Base-by-base conservation (phyloP, 768 basidiomycete species). In the Agrocybe chaxingu region DNA sequence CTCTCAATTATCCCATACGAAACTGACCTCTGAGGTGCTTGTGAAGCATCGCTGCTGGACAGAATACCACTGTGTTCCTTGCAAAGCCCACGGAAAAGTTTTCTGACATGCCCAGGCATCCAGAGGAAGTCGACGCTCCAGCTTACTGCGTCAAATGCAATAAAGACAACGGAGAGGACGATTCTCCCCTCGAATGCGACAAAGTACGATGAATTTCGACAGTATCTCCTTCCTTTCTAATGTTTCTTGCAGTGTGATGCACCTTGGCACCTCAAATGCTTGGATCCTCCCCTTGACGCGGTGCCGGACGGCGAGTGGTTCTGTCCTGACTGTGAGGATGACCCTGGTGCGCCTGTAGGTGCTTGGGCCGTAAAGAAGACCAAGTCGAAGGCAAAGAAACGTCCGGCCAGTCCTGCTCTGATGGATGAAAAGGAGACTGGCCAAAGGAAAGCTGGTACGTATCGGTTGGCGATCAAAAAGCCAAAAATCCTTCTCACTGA, bases 301-400 rank as follows among this genome's bases (percentile, higher is more conserved):
- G 73, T 95, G 12, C 95, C 95, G 0, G 87, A 89, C 32, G 95
- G 90, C 34, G 89, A 94, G 70, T 94, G 93, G 92, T 92, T 92
- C 75, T 96, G 93, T 60, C 83, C 87, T 0, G 74, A 80, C 49
- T 96, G 93, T 62, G 66, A 69, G 8, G 73, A 74, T 32, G 75
- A 79, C 16, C 84, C 84, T 3, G 79, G 78, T 8, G 80, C 79
- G 4, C 77, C 81, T 5, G 72, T 78, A 3, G 78, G 76, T 13
- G 60, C 62, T 8, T 70, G 68, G 62, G 67, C 68, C 3, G 54
- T 58, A 8, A 64, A 61, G 48, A 60, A 64, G 55, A 58, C 48
- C 24, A 70, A 68, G 52, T 18, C 56, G 9, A 68, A 65, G 40
- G 45, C 53, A 39, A 51, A 64, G 48, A 56, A 69, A 61, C 57